A percentile compares a stretch with the other conserved stretches of the same genome.
Conservation (phyloP, 192 early-diverging fungal genomes). For the Backusella morwellensis region DNA sequence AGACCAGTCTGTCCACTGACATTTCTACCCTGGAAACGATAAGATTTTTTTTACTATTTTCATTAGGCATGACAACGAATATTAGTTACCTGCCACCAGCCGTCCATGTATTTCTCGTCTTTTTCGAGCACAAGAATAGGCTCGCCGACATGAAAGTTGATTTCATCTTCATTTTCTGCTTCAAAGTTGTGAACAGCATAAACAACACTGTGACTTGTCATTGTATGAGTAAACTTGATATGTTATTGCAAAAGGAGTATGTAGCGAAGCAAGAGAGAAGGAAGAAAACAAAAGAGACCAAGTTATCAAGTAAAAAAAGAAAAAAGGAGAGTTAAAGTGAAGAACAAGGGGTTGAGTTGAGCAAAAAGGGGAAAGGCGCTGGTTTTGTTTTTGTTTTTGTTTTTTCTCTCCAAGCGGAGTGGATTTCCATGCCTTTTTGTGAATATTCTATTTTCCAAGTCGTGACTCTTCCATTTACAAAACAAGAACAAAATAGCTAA, state of each 20-base stretch:
- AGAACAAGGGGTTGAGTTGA: not conserved
- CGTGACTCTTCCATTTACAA: not conserved
- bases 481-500: not conserved
- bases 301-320: not conserved
- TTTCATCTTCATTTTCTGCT: constrained; percentile 68
- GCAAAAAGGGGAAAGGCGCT: not conserved
- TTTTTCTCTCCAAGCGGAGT: not conserved
- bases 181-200: constrained; percentile 56
- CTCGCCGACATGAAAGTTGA: constrained; percentile 62
- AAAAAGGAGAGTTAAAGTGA: not conserved
- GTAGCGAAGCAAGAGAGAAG: not conserved
- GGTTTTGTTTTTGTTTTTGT: not conserved
- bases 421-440: not conserved
- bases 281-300: not conserved
- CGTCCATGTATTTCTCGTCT: constrained; percentile 70
- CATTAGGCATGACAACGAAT: not conserved
- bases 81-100: constrained; percentile 71
- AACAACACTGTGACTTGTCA: constrained; percentile 36
- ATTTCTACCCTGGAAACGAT: constrained; percentile 56
- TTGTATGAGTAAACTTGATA: not conserved
- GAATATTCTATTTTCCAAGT: not conserved
- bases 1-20: constrained; percentile 62
- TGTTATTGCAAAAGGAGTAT: not conserved
- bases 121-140: constrained; percentile 67
- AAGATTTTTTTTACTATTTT: not conserved